A percentile compares a stretch with the other conserved stretches of the same genome.
phyloP scores from a whole-genome alignment of 495 filamentous ascomycete genomes.

The Gamarada debralockiae region DNA sequence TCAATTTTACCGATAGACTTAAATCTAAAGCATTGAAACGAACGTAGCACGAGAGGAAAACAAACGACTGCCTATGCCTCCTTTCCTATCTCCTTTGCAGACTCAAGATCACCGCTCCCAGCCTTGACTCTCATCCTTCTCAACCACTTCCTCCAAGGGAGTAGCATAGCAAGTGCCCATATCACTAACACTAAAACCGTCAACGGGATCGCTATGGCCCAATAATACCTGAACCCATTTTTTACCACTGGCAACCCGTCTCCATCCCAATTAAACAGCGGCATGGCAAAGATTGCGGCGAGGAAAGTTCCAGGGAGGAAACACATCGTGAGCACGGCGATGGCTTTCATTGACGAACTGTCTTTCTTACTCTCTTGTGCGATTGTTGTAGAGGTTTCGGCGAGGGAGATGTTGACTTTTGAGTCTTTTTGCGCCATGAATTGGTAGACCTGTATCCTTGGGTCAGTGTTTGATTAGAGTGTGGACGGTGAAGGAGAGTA shows the following conservation, averaged over 20 bases:
- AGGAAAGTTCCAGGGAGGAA: conserved; percentile 23
- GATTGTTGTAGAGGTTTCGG: conserved; percentile 2
- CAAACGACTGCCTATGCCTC: too few species aligned
- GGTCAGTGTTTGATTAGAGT: not conserved
- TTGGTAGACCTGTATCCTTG: conserved; percentile 11
- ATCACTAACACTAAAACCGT: too few species aligned
- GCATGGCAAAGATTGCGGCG: conserved; percentile 15
- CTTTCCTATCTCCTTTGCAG: too few species aligned
- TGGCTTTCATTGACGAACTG: conserved; percentile 15
- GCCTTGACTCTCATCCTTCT: too few species aligned
- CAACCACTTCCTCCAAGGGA: too few species aligned
- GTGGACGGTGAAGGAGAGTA: not conserved
- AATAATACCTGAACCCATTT: too few species aligned
- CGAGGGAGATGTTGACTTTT: conserved; percentile 29
- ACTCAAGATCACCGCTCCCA: too few species aligned
- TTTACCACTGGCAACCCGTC: not conserved
- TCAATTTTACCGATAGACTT: too few species aligned
- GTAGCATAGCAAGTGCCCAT: too few species aligned
- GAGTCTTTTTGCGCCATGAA: conserved; percentile 11
- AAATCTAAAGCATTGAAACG: too few species aligned
- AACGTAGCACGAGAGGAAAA: too few species aligned
- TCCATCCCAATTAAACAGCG: conserved; percentile 3
- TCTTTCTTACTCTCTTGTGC: conserved; percentile 11
- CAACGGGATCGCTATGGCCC: too few species aligned
- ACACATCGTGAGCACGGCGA: conserved; percentile 22